These are phyloP conservation scores for Lyophyllum atratum DNA, from an alignment of 768 basidiomycete species.

Conservation along the genomic window DNA sequence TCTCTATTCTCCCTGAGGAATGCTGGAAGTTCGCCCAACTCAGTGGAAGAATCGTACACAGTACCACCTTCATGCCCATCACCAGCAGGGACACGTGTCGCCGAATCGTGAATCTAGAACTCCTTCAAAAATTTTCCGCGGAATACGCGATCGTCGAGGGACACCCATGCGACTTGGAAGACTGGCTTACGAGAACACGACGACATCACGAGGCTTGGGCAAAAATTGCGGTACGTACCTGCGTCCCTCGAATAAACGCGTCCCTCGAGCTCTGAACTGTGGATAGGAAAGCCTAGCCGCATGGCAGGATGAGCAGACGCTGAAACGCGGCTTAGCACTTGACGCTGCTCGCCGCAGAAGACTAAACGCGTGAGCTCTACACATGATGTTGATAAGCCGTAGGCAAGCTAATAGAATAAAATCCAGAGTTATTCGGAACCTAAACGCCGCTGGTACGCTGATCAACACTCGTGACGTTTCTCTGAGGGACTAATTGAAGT, in stretches of 20 bases:
- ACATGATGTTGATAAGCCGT: background rate
- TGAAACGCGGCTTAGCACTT: constrained; percentile 36
- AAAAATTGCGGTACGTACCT: constrained; percentile 26
- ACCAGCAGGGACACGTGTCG: constrained; percentile 21
- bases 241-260: background rate
- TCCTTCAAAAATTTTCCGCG: constrained; percentile 23
- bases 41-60: constrained; percentile 20
- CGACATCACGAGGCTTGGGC: constrained; percentile 27
- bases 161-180: constrained; percentile 21
- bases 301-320: constrained; percentile 34
- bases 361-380: constrained; percentile 36
- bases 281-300: constrained; percentile 24
- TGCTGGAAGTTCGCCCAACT: constrained; percentile 19
- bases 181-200: constrained; percentile 31
- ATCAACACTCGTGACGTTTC: background rate
- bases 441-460: constrained; percentile 12
- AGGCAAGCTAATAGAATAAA: background rate
- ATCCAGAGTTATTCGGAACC: constrained; percentile 14
- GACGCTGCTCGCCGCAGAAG: constrained; percentile 36
- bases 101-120: constrained; percentile 15
- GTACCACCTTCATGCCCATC: constrained; percentile 20
- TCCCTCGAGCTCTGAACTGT: constrained; percentile 7
- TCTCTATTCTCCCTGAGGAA: constrained; percentile 13
- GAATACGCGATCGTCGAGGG: constrained; percentile 24
- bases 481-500: constrained; percentile 17